Conservation (phyloP, 2,329 filamentous ascomycete genomes). For the Phaeomoniella chlamydospora region DNA sequence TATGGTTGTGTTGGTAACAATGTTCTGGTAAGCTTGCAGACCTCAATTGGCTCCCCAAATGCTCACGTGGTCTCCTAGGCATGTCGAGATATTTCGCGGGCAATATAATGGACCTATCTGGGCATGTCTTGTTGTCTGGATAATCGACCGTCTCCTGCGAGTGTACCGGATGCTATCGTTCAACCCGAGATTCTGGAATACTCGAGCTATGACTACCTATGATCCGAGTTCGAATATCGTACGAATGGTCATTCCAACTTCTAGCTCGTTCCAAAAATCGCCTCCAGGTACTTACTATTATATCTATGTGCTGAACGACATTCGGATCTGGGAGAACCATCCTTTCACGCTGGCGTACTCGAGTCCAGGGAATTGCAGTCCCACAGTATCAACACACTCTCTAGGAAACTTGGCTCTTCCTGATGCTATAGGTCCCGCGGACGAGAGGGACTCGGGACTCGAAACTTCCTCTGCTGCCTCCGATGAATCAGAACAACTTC, state of each 20-base stretch:
- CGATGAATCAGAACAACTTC: neutral
- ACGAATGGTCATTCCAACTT: neutral
- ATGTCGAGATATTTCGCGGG: constrained; percentile 31
- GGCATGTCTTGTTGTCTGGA: constrained; percentile 33
- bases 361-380: constrained; percentile 2
- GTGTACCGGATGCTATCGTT: constrained; percentile 8
- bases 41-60: neutral
- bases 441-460: neutral
- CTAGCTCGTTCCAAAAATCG: neutral
- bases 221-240: neutral
- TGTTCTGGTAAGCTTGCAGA: constrained; percentile 28
- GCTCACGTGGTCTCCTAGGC: constrained; percentile 15
- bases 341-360: constrained; percentile 31
- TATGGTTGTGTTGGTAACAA: constrained; percentile 24
- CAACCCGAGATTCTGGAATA: constrained; percentile 8
- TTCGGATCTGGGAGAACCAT: constrained; percentile 30
- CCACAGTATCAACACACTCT: too few species aligned
- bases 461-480: neutral
- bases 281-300: neutral
- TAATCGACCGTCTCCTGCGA: constrained; percentile 30
- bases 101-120: constrained; percentile 37
- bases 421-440: neutral
- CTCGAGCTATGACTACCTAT: constrained; percentile 10
- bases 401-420: too few species aligned
- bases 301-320: neutral